A percentile compares a stretch with the other conserved stretches of the same genome.
These are phyloP conservation scores for Schizosaccharomyces cryophilus DNA, from an alignment of 805 yeast species.

Conservation along the genomic window DNA sequence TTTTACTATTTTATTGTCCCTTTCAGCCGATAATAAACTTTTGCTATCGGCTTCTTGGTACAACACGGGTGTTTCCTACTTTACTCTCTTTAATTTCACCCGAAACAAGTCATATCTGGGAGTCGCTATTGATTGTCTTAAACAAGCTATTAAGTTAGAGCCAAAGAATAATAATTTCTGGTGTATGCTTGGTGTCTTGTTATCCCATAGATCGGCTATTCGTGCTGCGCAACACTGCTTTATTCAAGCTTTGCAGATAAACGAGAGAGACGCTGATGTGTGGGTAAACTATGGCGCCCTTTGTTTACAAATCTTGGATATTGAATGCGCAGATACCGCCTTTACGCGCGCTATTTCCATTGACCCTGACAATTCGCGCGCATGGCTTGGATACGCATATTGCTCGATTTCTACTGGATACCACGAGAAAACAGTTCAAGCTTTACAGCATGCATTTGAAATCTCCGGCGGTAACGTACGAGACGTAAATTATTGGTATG, in stretches of 20 bases:
- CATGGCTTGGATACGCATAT: slow-evolving; percentile 79
- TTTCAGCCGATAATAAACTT: background rate
- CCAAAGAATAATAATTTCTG: slow-evolving; percentile 48
- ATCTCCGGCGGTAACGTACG: slow-evolving; percentile 39
- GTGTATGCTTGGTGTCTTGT: slow-evolving; percentile 62
- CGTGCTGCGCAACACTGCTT: slow-evolving; percentile 79
- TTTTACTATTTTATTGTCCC: background rate
- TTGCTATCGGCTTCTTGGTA: slow-evolving; percentile 19
- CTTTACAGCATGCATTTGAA: slow-evolving; percentile 56
- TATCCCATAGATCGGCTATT: slow-evolving; percentile 31
- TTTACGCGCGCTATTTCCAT: slow-evolving; percentile 52
- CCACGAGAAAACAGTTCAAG: slow-evolving; percentile 24
- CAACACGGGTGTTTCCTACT: slow-evolving; percentile 31
- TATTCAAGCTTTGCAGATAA: slow-evolving; percentile 51
- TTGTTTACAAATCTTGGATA: slow-evolving; percentile 43
- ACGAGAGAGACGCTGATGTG: slow-evolving; percentile 37
- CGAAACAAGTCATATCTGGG: slow-evolving; percentile 10
- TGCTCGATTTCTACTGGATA: slow-evolving; percentile 15
- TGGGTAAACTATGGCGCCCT: slow-evolving; percentile 72
- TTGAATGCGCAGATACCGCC: slow-evolving; percentile 47
- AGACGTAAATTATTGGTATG: background rate
- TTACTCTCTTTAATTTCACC: background rate
- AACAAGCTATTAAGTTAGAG: slow-evolving; percentile 48
- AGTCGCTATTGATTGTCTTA: slow-evolving; percentile 31
- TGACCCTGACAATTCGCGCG: slow-evolving; percentile 45